Evolutionary conservation across 129 eudicot genomes (phyloP), one percentile per base, ranked within the genome.

Genomic region (Silybum marianum): DNA sequence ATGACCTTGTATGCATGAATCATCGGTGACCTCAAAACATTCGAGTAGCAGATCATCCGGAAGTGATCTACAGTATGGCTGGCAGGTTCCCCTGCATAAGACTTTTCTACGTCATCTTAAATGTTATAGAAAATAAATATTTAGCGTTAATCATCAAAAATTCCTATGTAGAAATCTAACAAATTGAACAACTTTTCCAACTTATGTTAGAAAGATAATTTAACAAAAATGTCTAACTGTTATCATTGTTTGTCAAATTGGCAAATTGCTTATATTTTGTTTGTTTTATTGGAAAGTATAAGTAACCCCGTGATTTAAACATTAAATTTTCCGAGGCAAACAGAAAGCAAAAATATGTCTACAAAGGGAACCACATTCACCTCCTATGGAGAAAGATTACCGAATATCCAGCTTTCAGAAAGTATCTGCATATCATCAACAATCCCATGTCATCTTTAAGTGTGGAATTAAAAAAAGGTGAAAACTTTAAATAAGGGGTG

Each of bases 31-130:
- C 77, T 86, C 88, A 32, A 96, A 93, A 83, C 99, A 96, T 76
- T 93, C 91, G 7, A 96, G 98, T 81, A 93, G 86, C 54, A 97
- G 93, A 91, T 96, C 95, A 81, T 96, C 93, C 0, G 98, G 98
- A 80, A 96, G 97, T 67, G 99, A 87, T 77, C 92, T 76, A 82
- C 98, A 96, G 80, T 71, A 96, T 10, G 99, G 99, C 91, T 96
- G 98, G 89, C 87, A 91, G 69, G 95, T 91, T 79, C 98, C 97
- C 87, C 99, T 96, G 89, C 65, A 54, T 25, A 76, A 73, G 26
- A 69, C 69, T 40, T 69, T 8, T 42, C 1, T 14, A 39, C 46
- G 34, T 72, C 51, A 13, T 60, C 40, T 21, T 23, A 26, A 25
- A 2, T 23, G 3, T 30, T 60, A 78, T 18, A 73, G 6, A 38